These are phyloP conservation scores for Crucihimalaya himalaica DNA, from an alignment of 345 rosid genomes.

Conservation along the genomic window DNA sequence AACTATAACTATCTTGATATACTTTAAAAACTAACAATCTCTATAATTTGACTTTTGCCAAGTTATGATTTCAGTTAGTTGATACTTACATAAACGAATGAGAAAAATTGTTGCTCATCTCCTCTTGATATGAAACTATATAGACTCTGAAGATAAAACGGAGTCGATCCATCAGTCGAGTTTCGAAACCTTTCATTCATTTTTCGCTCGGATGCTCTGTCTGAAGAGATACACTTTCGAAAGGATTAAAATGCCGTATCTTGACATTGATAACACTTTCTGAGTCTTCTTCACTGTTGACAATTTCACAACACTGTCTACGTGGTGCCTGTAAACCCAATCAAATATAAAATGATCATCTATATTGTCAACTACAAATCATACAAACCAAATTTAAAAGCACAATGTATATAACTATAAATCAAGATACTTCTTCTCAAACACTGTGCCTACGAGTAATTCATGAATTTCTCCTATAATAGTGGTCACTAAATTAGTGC, in stretches of 20 bases:
- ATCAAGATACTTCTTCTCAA: background rate
- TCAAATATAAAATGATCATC: background rate
- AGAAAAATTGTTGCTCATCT: background rate
- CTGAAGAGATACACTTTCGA: slow-evolving; percentile 69
- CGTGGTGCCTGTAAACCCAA: slow-evolving; percentile 63
- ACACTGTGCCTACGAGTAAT: background rate
- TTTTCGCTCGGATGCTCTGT: slow-evolving; percentile 19
- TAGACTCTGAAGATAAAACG: slow-evolving; percentile 1
- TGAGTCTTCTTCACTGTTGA: slow-evolving; percentile 37
- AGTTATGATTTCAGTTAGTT: background rate
- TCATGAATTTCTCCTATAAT: background rate
- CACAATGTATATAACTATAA: background rate
- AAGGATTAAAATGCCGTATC: slow-evolving; percentile 57
- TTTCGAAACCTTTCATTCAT: background rate
- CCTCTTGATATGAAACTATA: background rate
- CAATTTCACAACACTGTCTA: slow-evolving; percentile 39
- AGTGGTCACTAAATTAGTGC: background rate
- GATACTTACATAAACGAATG: background rate
- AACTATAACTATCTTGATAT: background rate
- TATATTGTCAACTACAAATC: background rate
- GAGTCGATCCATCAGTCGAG: background rate
- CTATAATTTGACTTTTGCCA: background rate
- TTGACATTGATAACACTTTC: slow-evolving; percentile 46
- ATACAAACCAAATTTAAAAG: background rate
- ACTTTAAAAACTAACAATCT: background rate